Conservation (phyloP, 2,329 filamentous ascomycete species). For the Dothideomycetes sp. region DNA sequence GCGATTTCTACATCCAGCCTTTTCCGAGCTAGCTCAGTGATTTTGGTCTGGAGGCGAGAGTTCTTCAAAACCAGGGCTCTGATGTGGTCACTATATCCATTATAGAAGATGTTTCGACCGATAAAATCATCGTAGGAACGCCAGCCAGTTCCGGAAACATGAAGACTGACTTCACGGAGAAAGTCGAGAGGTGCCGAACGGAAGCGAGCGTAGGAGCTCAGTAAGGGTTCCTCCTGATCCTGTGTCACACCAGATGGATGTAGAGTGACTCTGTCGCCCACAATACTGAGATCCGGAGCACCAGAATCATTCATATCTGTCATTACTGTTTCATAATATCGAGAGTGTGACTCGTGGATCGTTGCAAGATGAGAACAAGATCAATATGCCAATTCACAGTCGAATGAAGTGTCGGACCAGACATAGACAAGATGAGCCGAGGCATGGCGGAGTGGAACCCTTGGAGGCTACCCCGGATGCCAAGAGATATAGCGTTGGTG, state of each 20-base stretch:
- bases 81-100: slow-evolving; percentile 86
- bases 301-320: slow-evolving; percentile 15
- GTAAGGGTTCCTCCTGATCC: slow-evolving; percentile 53
- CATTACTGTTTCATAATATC: not conserved
- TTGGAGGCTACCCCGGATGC: slow-evolving; percentile 5
- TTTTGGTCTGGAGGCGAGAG: slow-evolving; percentile 63
- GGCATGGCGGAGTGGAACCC: not conserved
- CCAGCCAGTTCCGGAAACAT: slow-evolving; percentile 91
- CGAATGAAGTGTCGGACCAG: not conserved
- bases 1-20: slow-evolving; percentile 67
- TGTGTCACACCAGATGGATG: slow-evolving; percentile 33
- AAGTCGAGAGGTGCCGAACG: slow-evolving; percentile 66
- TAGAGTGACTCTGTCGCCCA: slow-evolving; percentile 36
- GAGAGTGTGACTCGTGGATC: no score
- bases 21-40: slow-evolving; percentile 65
- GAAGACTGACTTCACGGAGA: slow-evolving; percentile 83
- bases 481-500: no score
- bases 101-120: slow-evolving; percentile 87
- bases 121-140: slow-evolving; percentile 85
- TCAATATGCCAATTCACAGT: not conserved
- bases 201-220: slow-evolving; percentile 81
- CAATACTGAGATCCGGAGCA: slow-evolving; percentile 39
- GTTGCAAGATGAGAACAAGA: not conserved
- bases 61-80: slow-evolving; percentile 67
- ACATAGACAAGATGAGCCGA: not conserved